Evolutionary conservation across 164 flowering plant species (phyloP), one percentile per base, ranked within the genome.

Genomic region (Taxillus chinensis): DNA sequence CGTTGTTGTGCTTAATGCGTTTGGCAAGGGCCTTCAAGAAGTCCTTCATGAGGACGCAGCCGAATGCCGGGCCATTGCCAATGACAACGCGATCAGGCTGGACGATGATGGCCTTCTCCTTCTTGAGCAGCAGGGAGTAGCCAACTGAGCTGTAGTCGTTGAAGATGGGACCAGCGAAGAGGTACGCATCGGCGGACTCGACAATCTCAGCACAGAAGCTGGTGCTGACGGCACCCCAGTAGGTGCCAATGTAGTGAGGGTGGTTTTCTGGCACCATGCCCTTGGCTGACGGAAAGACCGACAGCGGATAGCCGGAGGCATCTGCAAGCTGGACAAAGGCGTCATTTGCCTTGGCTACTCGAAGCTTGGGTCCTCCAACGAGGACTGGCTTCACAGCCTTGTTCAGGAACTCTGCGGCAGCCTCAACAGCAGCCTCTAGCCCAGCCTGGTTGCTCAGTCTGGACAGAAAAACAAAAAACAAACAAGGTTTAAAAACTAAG

Each of bases 121-220:
- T 90, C 82, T 88, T 90, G 68, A 90, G 76, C 40, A 90, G 82
- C 12, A 88, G 73, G 4, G 97, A 91, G 73, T 88, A 85, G 63
- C 97, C 97, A 39, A 85, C 93, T 3, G 97, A 85, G 81, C 96
- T 89, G 57, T 85, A 84, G 68, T 91, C 97, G 55, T 91, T 89
- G 65, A 89, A 91, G 52, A 91, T 78, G 2, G 97, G 97, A 0
- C 97, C 97, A 3, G 84, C 90, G 57, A 91, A 91, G 38, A 91
- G 7, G 61, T 86, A 89, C 2, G 96, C 92, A 74, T 91, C 97
- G 0, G 97, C 92, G 1, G 96, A 88, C 69, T 89, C 93, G 10
- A 91, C 96, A 45, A 86, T 91, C 67, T 91, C 97, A 0, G 90
- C 85, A 59, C 96, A 88, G 67, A 83, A 91, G 5, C 83, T 63